phyloP scores from a whole-genome alignment of 306 rosid species.

The Inga laurina region DNA sequence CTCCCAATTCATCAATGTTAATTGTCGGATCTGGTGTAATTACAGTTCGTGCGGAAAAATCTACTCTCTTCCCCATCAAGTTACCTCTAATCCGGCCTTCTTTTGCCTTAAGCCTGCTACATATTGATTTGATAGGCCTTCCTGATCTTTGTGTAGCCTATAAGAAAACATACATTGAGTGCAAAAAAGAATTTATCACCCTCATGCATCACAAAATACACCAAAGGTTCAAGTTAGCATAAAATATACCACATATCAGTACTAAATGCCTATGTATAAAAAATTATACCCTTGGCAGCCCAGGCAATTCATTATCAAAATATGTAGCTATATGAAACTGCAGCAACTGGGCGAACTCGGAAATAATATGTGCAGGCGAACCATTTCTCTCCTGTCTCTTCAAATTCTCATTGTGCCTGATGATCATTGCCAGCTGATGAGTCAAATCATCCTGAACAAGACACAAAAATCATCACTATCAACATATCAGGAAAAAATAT shows the following conservation, averaged over 20 bases:
- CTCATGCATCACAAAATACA: not conserved
- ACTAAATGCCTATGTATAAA: constrained; percentile 28
- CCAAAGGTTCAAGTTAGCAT: constrained; percentile 6
- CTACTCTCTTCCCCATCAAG: constrained; percentile 98
- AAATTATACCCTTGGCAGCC: constrained; percentile 86
- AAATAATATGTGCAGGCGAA: constrained; percentile 95
- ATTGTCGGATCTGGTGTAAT: constrained; percentile 97
- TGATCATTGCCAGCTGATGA: constrained; percentile 98
- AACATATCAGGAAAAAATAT: not conserved
- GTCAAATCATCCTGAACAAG: constrained; percentile 86
- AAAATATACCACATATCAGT: not conserved
- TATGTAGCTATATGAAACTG: constrained; percentile 98
- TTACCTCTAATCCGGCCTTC: constrained; percentile 99
- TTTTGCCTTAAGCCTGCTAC: constrained; percentile 99
- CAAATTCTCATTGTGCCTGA: constrained; percentile 91
- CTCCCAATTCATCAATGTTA: constrained; percentile 92
- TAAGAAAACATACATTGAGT: constrained; percentile 5
- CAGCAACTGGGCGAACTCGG: constrained; percentile 94
- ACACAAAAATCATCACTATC: constrained; percentile 29
- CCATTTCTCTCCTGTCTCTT: constrained; percentile 96
- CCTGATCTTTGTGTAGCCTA: constrained; percentile 99
- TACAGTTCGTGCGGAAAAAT: constrained; percentile 97
- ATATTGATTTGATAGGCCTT: constrained; percentile 94
- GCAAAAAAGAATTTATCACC: not conserved
- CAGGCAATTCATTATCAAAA: constrained; percentile 96